A percentile compares a stretch with the other conserved stretches of the same genome.
Conservation (phyloP, 441 rosid species). For the Gossypium laxum region DNA sequence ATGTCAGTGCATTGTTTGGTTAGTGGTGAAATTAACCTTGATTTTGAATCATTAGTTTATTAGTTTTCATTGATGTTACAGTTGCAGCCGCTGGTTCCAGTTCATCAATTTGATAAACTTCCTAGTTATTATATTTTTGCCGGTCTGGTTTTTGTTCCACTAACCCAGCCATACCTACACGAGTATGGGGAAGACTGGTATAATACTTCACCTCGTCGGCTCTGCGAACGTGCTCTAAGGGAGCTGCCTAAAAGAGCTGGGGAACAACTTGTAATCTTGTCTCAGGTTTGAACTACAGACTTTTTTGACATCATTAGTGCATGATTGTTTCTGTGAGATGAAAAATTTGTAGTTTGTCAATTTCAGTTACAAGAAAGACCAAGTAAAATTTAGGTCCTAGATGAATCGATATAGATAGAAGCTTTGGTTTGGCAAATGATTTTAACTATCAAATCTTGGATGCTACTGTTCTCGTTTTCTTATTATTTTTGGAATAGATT, state of each 20-base stretch:
- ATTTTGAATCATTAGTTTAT: slow-evolving; percentile 1
- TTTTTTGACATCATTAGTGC: not conserved
- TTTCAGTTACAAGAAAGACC: not conserved
- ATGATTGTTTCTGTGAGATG: not conserved
- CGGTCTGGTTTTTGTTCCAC: slow-evolving; percentile 68
- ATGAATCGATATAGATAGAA: not conserved
- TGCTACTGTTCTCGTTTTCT: not conserved
- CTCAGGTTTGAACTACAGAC: slow-evolving; percentile 49
- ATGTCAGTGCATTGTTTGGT: not conserved
- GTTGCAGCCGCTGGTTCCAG: slow-evolving; percentile 75
- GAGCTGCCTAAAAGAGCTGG: slow-evolving; percentile 58
- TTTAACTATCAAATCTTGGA: not conserved
- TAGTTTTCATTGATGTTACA: slow-evolving; percentile 27
- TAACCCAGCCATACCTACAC: slow-evolving; percentile 72
- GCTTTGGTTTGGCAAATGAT: not conserved
- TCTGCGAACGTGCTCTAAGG: slow-evolving; percentile 64
- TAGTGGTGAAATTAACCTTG: not conserved
- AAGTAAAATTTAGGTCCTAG: not conserved
- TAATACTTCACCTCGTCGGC: slow-evolving; percentile 59
- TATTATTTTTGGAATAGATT: not conserved
- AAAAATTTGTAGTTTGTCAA: not conserved
- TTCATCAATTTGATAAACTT: slow-evolving; percentile 65
- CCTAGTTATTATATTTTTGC: slow-evolving; percentile 82
- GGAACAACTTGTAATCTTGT: slow-evolving; percentile 69
- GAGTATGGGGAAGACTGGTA: slow-evolving; percentile 91